A percentile compares a stretch with the other conserved stretches of the same genome.
These are phyloP conservation scores for Cercospora nicotianae DNA, from an alignment of 2,329 filamentous ascomycete genomes.

Conservation along the genomic window DNA sequence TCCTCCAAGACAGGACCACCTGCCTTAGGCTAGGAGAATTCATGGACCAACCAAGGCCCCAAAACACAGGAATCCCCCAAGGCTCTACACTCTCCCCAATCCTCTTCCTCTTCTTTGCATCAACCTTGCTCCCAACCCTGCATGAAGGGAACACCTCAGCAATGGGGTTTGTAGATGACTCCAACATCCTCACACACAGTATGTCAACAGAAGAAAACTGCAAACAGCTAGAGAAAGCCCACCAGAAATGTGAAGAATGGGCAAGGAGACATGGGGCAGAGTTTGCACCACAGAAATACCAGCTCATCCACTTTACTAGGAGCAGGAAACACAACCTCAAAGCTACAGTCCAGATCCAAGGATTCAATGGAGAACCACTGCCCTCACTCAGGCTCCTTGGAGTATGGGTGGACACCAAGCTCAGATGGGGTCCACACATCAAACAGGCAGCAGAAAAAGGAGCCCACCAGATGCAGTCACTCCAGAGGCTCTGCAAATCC, in stretches of 20 bases:
- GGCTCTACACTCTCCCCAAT: not conserved
- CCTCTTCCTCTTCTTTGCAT: not conserved
- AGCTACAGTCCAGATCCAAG: too few relatives aligned
- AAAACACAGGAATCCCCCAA: not conserved
- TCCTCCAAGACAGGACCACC: not conserved
- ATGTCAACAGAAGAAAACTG: not conserved
- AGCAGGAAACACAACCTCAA: too few relatives aligned
- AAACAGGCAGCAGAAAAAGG: not conserved
- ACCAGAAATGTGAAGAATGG: not conserved
- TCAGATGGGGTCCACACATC: not conserved
- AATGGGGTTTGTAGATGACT: not conserved
- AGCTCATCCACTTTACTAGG: too few relatives aligned
- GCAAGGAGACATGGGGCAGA: not conserved
- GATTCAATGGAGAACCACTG: not conserved
- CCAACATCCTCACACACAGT: not conserved
- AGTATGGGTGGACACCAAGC: not conserved
- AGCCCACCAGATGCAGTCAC: not conserved
- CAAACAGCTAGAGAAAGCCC: not conserved
- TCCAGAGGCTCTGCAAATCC: not conserved
- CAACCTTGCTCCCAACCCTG: not conserved
- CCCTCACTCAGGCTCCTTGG: not conserved
- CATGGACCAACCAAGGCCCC: not conserved
- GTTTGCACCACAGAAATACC: not conserved
- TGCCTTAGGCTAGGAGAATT: not conserved
- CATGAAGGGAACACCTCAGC: not conserved